Percentiles rank a stretch among this genome's conserved stretches.
These are phyloP conservation scores for Plasmodium vivax DNA, from an alignment of 169 alveolate species.

Conservation along the genomic window DNA sequence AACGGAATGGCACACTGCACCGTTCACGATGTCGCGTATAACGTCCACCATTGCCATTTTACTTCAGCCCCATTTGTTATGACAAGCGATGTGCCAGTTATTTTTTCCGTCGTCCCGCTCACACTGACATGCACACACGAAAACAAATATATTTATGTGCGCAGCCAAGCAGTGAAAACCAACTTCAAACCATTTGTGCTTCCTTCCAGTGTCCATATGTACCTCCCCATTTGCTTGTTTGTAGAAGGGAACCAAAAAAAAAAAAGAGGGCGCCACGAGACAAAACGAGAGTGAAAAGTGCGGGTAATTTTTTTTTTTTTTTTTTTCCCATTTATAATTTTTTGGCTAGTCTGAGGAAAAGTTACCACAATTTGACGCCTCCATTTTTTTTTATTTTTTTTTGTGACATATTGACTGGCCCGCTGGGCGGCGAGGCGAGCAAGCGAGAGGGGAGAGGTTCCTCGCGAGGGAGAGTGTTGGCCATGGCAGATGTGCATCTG, in stretches of 20 bases:
- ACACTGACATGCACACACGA: not conserved
- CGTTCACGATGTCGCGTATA: not conserved
- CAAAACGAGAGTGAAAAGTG: not conserved
- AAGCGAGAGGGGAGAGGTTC: not conserved
- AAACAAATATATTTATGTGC: not conserved
- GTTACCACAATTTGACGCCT: not conserved
- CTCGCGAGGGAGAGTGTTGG: not conserved
- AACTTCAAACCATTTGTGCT: not conserved
- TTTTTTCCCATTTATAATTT: not conserved
- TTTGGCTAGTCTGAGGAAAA: not conserved
- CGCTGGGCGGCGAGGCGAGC: not conserved
- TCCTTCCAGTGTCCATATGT: not conserved
- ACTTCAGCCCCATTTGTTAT: not conserved
- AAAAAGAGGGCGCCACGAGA: not conserved
- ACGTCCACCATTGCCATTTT: not conserved
- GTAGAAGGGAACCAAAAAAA: not conserved
- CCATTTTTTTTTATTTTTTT: not conserved
- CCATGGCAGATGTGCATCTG: not conserved
- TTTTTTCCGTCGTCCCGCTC: not conserved
- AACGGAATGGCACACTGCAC: not conserved
- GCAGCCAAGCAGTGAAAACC: not conserved
- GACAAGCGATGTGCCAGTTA: not conserved
- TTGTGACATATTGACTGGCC: not conserved
- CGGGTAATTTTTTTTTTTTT: not conserved
- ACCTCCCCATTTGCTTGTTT: not conserved